Conservation (phyloP, 2,329 filamentous ascomycete genomes). For the Exophiala sp. region DNA sequence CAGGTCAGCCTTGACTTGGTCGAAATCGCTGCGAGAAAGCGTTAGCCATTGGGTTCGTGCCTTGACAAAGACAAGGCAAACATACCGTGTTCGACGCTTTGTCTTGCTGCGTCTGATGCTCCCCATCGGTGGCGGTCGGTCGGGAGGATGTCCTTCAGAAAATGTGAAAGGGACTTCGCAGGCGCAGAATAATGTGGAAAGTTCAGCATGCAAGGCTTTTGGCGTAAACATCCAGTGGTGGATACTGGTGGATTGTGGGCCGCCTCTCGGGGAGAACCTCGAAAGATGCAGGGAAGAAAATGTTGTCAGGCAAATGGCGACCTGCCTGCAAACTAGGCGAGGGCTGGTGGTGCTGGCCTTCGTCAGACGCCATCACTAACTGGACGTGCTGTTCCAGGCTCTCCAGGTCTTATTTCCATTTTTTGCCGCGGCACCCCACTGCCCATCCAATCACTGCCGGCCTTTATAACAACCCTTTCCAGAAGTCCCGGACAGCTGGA, state of each 20-base stretch:
- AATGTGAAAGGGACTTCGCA: neutral
- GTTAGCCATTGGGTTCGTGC: slow-evolving; percentile 9
- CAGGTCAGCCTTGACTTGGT: slow-evolving; percentile 85
- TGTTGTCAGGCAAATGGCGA: too few relatives aligned
- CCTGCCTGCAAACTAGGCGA: too few relatives aligned
- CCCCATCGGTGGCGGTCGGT: slow-evolving; percentile 54
- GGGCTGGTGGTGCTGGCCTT: too few relatives aligned
- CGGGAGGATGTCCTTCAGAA: neutral
- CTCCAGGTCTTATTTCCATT: too few relatives aligned
- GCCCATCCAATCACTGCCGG: too few relatives aligned
- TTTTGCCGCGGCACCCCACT: too few relatives aligned
- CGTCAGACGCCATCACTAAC: too few relatives aligned
- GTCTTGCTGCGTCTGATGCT: slow-evolving; percentile 68
- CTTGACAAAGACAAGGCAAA: slow-evolving; percentile 5
- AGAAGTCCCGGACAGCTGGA: slow-evolving; percentile 4
- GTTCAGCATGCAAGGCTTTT: neutral
- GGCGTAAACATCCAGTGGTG: too few relatives aligned
- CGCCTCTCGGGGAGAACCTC: neutral
- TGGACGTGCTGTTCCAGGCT: too few relatives aligned
- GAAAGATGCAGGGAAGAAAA: too few relatives aligned
- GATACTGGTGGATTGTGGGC: neutral
- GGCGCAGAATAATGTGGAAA: neutral
- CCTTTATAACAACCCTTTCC: neutral
- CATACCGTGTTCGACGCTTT: slow-evolving; percentile 65
- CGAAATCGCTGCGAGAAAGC: slow-evolving; percentile 66